A percentile compares a stretch with the other conserved stretches of the same genome.
Conservation (phyloP, 805 yeast species). For the Lipomyces orientalis region DNA sequence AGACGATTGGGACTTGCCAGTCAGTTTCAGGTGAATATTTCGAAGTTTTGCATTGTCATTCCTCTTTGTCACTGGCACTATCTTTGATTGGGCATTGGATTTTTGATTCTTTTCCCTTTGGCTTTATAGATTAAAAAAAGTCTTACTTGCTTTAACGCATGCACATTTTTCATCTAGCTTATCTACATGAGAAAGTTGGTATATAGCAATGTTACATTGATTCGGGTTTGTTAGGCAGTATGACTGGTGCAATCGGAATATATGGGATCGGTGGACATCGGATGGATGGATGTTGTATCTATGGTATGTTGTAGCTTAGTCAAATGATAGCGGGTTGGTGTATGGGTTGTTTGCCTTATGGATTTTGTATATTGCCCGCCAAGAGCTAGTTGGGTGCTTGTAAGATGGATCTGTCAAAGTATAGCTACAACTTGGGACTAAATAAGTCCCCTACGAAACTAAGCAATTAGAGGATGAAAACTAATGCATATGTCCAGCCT, state of each 20-base stretch:
- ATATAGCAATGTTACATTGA: not conserved
- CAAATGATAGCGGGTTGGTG: not conserved
- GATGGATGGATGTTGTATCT: not conserved
- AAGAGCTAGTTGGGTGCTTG: not conserved
- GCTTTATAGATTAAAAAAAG: not conserved
- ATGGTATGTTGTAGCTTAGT: not conserved
- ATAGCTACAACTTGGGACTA: not conserved
- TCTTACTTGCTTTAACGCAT: not conserved
- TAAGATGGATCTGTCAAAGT: not conserved
- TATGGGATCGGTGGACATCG: not conserved
- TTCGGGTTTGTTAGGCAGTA: not conserved
- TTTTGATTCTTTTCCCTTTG: not conserved
- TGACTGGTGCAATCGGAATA: not conserved
- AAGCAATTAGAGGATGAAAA: not conserved
- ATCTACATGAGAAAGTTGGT: not conserved
- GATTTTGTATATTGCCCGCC: not conserved
- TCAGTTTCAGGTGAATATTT: not conserved
- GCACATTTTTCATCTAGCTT: not conserved
- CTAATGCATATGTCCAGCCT: not conserved
- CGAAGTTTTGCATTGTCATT: not conserved
- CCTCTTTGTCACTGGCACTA: not conserved
- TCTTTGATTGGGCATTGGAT: not conserved
- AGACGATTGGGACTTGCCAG: constrained; percentile 4
- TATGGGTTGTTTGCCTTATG: not conserved
- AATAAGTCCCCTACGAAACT: not conserved